Evolutionary conservation across 371 early-diverging fungal genomes (phyloP).

Genomic region (Blakeslea trispora): DNA sequence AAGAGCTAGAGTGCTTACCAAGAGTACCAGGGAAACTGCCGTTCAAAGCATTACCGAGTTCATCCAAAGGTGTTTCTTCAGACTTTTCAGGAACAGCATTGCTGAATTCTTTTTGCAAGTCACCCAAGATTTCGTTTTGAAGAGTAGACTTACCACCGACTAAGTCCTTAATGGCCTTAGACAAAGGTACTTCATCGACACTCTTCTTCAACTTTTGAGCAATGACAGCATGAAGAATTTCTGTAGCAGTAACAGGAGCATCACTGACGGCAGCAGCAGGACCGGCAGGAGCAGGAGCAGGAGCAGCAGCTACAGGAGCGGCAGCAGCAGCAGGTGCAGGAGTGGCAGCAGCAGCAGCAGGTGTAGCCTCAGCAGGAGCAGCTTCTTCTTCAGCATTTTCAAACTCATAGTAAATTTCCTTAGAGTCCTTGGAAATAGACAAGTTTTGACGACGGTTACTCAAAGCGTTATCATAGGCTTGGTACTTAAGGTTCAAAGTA

Average conservation of each 20-base stretch:
- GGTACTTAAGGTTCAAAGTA: conserved; percentile 95
- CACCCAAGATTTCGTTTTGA: conserved; percentile 96
- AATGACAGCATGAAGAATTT: conserved; percentile 80
- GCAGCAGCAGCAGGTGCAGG: conserved; percentile 59
- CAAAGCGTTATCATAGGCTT: conserved; percentile 93
- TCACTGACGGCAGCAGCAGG: conserved; percentile 56
- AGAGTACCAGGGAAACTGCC: conserved; percentile 68
- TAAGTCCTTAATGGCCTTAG: conserved; percentile 90
- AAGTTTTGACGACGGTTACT: conserved; percentile 86
- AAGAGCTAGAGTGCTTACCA: conserved; percentile 81
- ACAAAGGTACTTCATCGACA: conserved; percentile 70
- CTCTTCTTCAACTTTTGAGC: conserved; percentile 93
- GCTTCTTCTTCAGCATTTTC: conserved; percentile 61
- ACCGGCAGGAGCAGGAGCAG: conserved; percentile 15
- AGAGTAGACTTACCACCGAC: conserved; percentile 95
- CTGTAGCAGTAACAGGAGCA: conserved; percentile 75
- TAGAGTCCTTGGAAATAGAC: conserved; percentile 84
- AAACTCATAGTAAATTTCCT: conserved; percentile 92
- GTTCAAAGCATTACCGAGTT: conserved; percentile 75
- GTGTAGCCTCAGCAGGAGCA: conserved; percentile 45
- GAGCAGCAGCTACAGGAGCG: conserved; percentile 27
- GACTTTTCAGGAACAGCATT: conserved; percentile 87
- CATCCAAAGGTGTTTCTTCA: conserved; percentile 88
- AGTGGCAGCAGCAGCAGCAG: conserved; percentile 51
- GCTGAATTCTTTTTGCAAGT: conserved; percentile 92